Evolutionary conservation across 192 early-diverging fungal genomes (phyloP).

Genomic region (Entomortierella beljakovae): DNA sequence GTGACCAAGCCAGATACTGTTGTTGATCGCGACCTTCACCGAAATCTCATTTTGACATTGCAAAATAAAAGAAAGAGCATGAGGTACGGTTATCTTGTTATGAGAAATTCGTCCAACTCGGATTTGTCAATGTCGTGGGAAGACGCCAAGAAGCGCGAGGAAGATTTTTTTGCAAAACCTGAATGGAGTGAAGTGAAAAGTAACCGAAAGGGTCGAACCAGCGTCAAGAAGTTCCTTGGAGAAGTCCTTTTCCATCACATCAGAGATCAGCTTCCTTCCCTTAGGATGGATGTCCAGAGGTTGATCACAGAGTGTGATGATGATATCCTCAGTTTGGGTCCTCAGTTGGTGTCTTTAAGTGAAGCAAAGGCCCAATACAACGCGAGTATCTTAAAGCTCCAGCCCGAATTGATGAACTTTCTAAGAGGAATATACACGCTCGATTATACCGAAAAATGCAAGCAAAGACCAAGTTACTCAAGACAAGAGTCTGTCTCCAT

Average conservation of each 20-base stretch:
- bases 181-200: neutral
- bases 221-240: conserved; percentile 7
- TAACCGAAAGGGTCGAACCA: conserved; percentile 16
- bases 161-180: neutral
- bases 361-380: neutral
- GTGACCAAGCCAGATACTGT: conserved; percentile 41
- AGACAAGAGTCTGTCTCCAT: too few species aligned
- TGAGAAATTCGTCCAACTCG: neutral
- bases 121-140: conserved; percentile 5
- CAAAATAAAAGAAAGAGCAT: conserved; percentile 33
- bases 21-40: conserved; percentile 29
- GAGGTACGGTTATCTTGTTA: neutral
- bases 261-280: conserved; percentile 11
- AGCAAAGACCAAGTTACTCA: neutral
- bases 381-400: neutral
- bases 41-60: conserved; percentile 8
- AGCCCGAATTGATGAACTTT: conserved; percentile 5
- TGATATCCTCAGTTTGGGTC: too few species aligned
- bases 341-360: too few species aligned
- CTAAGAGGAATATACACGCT: conserved; percentile 11
- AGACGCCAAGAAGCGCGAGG: neutral
- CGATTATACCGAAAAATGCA: neutral
- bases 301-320: neutral
- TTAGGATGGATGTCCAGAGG: conserved; percentile 12
- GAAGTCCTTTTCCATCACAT: conserved; percentile 22